These are phyloP conservation scores for Phytophthora sp. DNA, from an alignment of 352 stramenopile genomes.

Conservation along the genomic window DNA sequence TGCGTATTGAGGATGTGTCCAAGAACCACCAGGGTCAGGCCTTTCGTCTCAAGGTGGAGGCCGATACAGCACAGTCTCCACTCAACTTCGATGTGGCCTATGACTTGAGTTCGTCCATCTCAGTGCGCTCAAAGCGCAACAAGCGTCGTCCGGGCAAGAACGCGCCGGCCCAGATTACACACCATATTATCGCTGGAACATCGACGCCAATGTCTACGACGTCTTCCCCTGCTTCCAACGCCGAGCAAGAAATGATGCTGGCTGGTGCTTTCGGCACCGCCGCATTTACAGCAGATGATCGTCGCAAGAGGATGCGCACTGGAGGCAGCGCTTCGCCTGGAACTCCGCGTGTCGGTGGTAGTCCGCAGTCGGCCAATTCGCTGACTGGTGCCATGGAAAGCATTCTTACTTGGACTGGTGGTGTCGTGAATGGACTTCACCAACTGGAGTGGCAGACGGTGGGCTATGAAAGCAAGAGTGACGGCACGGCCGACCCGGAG, in stretches of 20 bases:
- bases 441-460: constrained; percentile 85
- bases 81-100: constrained; percentile 92
- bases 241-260: constrained; percentile 65
- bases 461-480: constrained; percentile 78
- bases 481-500: constrained; percentile 72
- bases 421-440: constrained; percentile 76
- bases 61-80: constrained; percentile 88
- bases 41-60: constrained; percentile 92
- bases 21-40: constrained; percentile 97
- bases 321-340: constrained; percentile 32
- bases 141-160: constrained; percentile 81
- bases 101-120: constrained; percentile 91
- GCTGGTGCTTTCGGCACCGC: constrained; percentile 45
- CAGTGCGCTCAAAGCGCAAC: constrained; percentile 95
- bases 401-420: constrained; percentile 73
- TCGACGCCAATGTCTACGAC: constrained; percentile 71
- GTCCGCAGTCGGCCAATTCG: constrained; percentile 41
- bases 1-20: constrained; percentile 96
- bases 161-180: constrained; percentile 56
- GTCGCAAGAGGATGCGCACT: constrained; percentile 73
- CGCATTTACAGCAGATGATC: constrained; percentile 65
- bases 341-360: constrained; percentile 39
- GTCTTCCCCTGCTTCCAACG: constrained; percentile 74
- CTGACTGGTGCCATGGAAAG: constrained; percentile 77
- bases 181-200: constrained; percentile 75